phyloP scores from a whole-genome alignment of 129 eudicot genomes.

The Deinandra increscens region DNA sequence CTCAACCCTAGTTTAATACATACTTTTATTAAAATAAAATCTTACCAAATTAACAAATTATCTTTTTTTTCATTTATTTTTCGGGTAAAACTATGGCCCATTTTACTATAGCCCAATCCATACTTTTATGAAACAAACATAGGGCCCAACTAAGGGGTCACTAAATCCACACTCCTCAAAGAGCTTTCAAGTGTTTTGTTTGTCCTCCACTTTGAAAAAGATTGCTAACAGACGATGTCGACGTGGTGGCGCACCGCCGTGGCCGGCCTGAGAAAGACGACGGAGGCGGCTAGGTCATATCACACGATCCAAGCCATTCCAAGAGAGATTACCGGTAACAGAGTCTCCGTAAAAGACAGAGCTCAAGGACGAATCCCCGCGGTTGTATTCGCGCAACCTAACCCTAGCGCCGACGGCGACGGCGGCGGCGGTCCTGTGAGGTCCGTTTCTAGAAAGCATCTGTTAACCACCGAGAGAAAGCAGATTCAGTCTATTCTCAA shows the following conservation, averaged over 20 bases:
- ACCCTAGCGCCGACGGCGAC: conserved; percentile 40
- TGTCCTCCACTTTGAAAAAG: not conserved
- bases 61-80: no score
- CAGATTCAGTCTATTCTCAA: conserved; percentile 78
- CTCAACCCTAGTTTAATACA: conserved; percentile 27
- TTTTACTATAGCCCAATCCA: not conserved
- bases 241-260: conserved; percentile 71
- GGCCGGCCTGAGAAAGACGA: conserved; percentile 30
- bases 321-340: conserved; percentile 60
- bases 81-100: not conserved
- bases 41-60: no score
- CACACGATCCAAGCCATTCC: conserved; percentile 91
- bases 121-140: not conserved
- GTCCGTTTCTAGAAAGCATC: conserved; percentile 53
- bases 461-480: conserved; percentile 63
- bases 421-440: conserved; percentile 24
- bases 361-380: conserved; percentile 93
- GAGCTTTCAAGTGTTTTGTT: conserved; percentile 1
- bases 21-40: no score
- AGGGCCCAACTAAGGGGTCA: conserved; percentile 19
- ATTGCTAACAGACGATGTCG: conserved; percentile 38
- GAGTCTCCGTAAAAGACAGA: conserved; percentile 70
- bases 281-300: conserved; percentile 34
- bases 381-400: conserved; percentile 65
- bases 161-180: not conserved